Conservation (phyloP, 768 basidiomycete genomes). For the Sarcomyxa edulis region DNA sequence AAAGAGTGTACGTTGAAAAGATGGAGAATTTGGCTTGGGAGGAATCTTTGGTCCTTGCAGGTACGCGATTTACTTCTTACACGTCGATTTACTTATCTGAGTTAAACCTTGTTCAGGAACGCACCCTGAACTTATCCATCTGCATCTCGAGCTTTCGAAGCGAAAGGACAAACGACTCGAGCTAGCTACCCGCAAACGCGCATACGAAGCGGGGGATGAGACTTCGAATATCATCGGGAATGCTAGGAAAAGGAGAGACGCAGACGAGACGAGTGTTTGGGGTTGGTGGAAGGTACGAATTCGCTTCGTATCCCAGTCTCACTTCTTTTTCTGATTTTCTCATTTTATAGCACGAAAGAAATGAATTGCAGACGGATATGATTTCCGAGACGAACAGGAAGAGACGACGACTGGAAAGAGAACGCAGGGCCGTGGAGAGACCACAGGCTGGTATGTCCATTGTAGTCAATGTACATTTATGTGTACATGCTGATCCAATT, state of each 20-base stretch:
- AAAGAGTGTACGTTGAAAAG: constrained; percentile 88
- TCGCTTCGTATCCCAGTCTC: background rate
- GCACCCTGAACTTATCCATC: constrained; percentile 82
- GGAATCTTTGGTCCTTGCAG: constrained; percentile 71
- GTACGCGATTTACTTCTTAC: constrained; percentile 49
- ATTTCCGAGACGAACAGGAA: constrained; percentile 88
- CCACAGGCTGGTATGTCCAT: constrained; percentile 69
- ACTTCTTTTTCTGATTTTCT: constrained; percentile 5
- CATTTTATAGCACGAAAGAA: constrained; percentile 55
- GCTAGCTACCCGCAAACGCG: constrained; percentile 70
- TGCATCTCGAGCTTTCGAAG: constrained; percentile 73
- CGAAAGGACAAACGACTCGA: constrained; percentile 79
- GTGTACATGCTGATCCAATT: constrained; percentile 2
- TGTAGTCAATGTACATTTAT: no score
- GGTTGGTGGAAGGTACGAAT: constrained; percentile 81
- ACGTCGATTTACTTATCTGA: constrained; percentile 3
- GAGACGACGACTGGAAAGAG: constrained; percentile 77
- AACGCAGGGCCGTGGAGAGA: constrained; percentile 73
- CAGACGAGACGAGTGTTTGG: constrained; percentile 79
- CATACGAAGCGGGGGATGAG: constrained; percentile 61
- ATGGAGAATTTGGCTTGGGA: constrained; percentile 91
- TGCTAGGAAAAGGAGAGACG: constrained; percentile 58
- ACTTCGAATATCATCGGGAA: no score
- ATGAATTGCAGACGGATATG: constrained; percentile 81
- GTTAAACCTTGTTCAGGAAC: constrained; percentile 40